Evolutionary conservation across 2,329 filamentous ascomycete species (phyloP), one percentile per base, ranked within the genome.

Genomic region (Sclerotinia sclerotiorum): DNA sequence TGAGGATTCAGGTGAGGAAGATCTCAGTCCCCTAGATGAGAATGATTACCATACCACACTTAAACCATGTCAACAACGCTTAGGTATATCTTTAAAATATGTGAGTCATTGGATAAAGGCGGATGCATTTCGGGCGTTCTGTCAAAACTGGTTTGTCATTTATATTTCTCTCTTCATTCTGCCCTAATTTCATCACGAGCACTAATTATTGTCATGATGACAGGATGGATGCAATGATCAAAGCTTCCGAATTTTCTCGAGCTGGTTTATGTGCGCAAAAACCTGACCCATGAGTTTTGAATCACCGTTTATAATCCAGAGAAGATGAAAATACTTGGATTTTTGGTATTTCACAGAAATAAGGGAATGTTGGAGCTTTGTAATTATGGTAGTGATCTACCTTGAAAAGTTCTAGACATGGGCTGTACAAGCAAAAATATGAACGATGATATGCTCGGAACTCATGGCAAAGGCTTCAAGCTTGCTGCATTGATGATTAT

Each of bases 381-480:
- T 17, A 65, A 65, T 8, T 56, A 55, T 24, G 44, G n/a, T 10
- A 60, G 64, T 10, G 46, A 69, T 24, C 61, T 77, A 24, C 48
- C 15, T 11, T 68, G 51, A 39, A 69, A 55, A 49, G 56, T 55
- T 15, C 70, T 75, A 0, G 64, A 68, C 2, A 17, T 74, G 21
- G 73, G 70, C 2, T 32, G 35, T 5, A 46, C 62, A 76, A 77
- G 64, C 42, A 68, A 32, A 8, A 11, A 6, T 21, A 21, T 5
- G 7, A 67, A 70, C 0, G 21, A 58, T 2, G 19, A 69, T n/a
- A 6, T 68, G 27, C 73, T 76, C 4, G 76, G 76, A 13, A 69
- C 54, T 10, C 73, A 77, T 55, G 76, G 76, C 2, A 75, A 78
- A 67, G 74, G 74, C 2, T 74, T 76, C 66, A 78, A 78, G 60